phyloP scores from a whole-genome alignment of 768 basidiomycete genomes.

The Leucosporidium scottii region DNA sequence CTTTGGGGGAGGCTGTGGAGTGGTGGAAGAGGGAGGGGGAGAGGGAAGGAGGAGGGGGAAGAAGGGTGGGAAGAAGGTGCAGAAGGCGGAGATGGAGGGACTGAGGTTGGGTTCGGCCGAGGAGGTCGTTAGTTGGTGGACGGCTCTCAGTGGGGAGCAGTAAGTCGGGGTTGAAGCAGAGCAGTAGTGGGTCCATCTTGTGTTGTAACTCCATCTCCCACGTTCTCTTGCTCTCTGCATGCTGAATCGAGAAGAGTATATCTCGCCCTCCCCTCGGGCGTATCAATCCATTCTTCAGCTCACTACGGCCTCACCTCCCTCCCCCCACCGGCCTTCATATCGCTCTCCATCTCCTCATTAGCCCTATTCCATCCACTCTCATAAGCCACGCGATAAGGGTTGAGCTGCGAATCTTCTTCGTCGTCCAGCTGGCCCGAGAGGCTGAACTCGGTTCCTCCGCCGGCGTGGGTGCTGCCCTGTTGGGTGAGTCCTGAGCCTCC shows the following conservation, averaged over 20 bases:
- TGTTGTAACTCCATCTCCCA: neutral
- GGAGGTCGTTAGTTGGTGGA: neutral
- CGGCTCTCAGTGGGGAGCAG: neutral
- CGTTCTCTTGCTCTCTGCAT: neutral
- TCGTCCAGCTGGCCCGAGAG: slow-evolving; percentile 9
- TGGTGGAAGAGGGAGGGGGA: neutral
- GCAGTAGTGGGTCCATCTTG: neutral
- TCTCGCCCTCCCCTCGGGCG: neutral
- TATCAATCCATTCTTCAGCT: neutral
- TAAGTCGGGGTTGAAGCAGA: no score
- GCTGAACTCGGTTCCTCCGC: neutral
- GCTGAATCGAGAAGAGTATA: neutral
- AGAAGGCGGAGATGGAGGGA: neutral
- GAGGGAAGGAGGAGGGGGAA: neutral
- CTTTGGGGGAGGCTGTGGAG: neutral
- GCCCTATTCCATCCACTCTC: slow-evolving; percentile 18
- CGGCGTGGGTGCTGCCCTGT: no score
- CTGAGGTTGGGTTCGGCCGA: neutral
- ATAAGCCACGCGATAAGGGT: slow-evolving; percentile 25
- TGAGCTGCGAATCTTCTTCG: slow-evolving; percentile 24
- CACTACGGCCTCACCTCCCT: neutral
- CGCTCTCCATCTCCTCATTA: slow-evolving; percentile 1
- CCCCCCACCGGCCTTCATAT: neutral
- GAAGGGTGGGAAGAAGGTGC: neutral
- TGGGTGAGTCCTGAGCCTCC: no score